Evolutionary conservation across 768 basidiomycete genomes (phyloP), one percentile per base, ranked within the genome.

Genomic region (Leccinum variicolor): DNA sequence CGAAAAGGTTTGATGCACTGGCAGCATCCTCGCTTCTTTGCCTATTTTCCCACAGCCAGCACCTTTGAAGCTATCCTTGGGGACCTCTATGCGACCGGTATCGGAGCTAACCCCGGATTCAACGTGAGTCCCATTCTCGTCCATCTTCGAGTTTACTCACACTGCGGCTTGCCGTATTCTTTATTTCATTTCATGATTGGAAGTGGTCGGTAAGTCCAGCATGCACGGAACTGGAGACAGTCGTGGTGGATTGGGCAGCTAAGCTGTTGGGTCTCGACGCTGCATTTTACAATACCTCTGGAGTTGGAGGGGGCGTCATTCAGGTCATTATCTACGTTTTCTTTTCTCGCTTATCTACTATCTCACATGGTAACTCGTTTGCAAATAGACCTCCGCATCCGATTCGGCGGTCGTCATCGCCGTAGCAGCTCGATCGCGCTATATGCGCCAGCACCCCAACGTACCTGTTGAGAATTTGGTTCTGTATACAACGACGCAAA

Each of bases 401-500:
- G 95, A 97, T 62, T 84, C 89, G 0, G 82, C 82, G 10, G 76
- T 98, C 11, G 81, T 89, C 6, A 87, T 85, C 15, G 77, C 86
- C 7, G 89, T 95, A 23, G 92, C 90, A 1, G 95, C 95, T 1
- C 84, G 95, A 19, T 76, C 83, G 51, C 73, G 78, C 39, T 86
- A 84, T 68, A 69, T 76, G 52, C 74, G 73, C 19, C 63, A 70
- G 49, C 72, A 87, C 61, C 84, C 86, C 2, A 73, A 78, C 13
- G 68, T 73, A 19, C 72, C 76, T 14, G 61, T 80, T 4, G 82
- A 85, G 56, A 78, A 86, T 23, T 75, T 98, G 14, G 79, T 97
- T 6, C 81, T 98, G 33, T 95, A 97, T 65, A 89, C 87, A 0
- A 94, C 92, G 1, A 89, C 91, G 0, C 92, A 96, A 69, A 97